A percentile compares a stretch with the other conserved stretches of the same genome.
These are phyloP conservation scores for Albifimbria verrucaria DNA, from an alignment of 2,329 filamentous ascomycete genomes.

Conservation along the genomic window DNA sequence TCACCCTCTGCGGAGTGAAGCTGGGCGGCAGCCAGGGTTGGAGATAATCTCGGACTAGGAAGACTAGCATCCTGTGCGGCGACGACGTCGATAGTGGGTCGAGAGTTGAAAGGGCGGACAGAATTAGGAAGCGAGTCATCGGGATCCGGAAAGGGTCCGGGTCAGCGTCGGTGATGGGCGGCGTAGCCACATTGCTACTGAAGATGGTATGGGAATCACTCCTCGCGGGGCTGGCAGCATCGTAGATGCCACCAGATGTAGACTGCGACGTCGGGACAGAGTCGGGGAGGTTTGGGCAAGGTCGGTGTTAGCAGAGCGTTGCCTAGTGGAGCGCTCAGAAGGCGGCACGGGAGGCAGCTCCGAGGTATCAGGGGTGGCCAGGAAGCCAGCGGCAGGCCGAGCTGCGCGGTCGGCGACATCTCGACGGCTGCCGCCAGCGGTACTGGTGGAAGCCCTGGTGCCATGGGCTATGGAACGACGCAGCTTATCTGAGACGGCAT, in stretches of 20 bases:
- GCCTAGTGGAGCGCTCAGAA: constrained; percentile 32
- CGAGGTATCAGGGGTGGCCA: constrained; percentile 58
- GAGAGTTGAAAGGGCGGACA: constrained; percentile 43
- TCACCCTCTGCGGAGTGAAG: constrained; percentile 44
- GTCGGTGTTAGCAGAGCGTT: constrained; percentile 39
- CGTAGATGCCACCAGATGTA: constrained; percentile 30
- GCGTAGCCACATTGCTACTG: constrained; percentile 65
- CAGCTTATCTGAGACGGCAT: constrained; percentile 30
- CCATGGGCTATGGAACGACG: constrained; percentile 29
- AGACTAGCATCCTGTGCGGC: constrained; percentile 85
- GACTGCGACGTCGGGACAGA: constrained; percentile 35
- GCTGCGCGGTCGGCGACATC: constrained; percentile 19
- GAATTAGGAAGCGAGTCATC: constrained; percentile 48
- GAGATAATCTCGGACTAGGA: constrained; percentile 91
- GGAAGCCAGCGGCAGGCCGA: constrained; percentile 28
- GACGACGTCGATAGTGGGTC: constrained; percentile 62
- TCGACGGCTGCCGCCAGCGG: constrained; percentile 12
- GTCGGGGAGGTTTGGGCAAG: constrained; percentile 43
- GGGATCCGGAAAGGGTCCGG: constrained; percentile 54
- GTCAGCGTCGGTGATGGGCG: constrained; percentile 72
- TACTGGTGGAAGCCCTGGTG: constrained; percentile 8
- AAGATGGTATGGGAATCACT: constrained; percentile 60
- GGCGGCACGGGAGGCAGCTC: constrained; percentile 31
- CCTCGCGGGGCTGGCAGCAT: constrained; percentile 48
- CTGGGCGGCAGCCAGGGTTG: constrained; percentile 74